Percentiles rank a stretch among this genome's conserved stretches.
These are phyloP conservation scores for Stemphylium beticola DNA, from an alignment of 2,329 filamentous ascomycete genomes.

Conservation along the genomic window DNA sequence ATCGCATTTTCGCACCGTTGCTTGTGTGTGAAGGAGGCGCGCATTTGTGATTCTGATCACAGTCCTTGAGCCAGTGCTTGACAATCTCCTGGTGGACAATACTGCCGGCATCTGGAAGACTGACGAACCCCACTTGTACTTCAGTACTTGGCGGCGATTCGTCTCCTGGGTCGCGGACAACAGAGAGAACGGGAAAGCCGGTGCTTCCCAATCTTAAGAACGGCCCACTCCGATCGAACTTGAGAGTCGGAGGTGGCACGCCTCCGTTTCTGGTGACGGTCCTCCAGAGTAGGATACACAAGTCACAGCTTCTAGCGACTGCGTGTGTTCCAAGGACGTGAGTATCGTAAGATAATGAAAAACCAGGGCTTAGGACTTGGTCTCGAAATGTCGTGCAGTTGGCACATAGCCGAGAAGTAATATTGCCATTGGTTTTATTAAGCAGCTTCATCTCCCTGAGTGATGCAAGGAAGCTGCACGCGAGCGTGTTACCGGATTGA, in stretches of 20 bases:
- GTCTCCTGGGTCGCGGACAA: background rate
- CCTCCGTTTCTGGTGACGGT: background rate
- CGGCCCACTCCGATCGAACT: background rate
- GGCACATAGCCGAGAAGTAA: background rate
- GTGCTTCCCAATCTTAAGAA: background rate
- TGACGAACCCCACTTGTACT: constrained; percentile 10
- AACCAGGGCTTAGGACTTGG: background rate
- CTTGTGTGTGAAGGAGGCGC: background rate
- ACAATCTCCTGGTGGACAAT: constrained; percentile 11
- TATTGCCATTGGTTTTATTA: background rate
- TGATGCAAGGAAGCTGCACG: background rate
- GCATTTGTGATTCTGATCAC: constrained; percentile 13
- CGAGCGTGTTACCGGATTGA: background rate
- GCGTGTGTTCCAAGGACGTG: background rate
- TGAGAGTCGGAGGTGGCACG: background rate
- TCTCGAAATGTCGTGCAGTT: background rate
- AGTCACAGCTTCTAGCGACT: background rate
- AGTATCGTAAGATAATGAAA: background rate
- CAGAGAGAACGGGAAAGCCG: background rate
- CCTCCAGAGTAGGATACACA: background rate
- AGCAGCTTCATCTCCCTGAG: background rate
- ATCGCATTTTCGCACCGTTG: background rate
- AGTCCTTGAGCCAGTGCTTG: constrained; percentile 18
- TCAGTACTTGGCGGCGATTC: constrained; percentile 1
- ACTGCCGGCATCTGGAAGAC: constrained; percentile 13